These are phyloP conservation scores for Penicillium alfredii DNA, from an alignment of 495 filamentous ascomycete species.

Conservation along the genomic window DNA sequence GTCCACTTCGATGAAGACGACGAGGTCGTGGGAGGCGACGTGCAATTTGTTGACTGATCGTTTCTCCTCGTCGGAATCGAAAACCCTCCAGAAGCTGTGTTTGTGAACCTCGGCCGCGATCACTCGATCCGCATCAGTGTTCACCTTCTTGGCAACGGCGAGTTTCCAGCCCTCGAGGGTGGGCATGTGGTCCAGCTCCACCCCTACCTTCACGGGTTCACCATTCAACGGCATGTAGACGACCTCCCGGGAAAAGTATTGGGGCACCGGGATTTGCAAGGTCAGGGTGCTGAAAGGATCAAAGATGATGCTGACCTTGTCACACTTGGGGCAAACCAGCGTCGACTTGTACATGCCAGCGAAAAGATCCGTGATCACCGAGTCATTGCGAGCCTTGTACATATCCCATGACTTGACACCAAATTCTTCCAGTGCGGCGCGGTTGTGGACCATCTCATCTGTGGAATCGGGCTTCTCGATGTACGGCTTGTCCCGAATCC, in stretches of 20 bases:
- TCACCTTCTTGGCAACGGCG: conserved; percentile 62
- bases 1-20: conserved; percentile 78
- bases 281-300: conserved; percentile 96
- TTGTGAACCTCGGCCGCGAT: conserved; percentile 76
- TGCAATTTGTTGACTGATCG: conserved; percentile 57
- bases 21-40: conserved; percentile 56
- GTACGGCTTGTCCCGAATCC: conserved; percentile 92
- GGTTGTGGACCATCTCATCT: conserved; percentile 88
- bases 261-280: conserved; percentile 79
- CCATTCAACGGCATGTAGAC: conserved; percentile 66
- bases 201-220: conserved; percentile 59
- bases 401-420: conserved; percentile 85
- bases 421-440: conserved; percentile 68
- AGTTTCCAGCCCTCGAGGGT: conserved; percentile 70
- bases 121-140: conserved; percentile 49
- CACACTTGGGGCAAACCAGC: conserved; percentile 80
- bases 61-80: conserved; percentile 62
- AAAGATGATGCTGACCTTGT: conserved; percentile 97
- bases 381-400: conserved; percentile 89
- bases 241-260: conserved; percentile 64
- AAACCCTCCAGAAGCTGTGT: conserved; percentile 73
- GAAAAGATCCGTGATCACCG: conserved; percentile 89
- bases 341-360: conserved; percentile 98
- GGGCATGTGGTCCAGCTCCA: conserved; percentile 84
- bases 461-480: conserved; percentile 97